Percentiles rank a stretch among this genome's conserved stretches.
phyloP scores from a whole-genome alignment of 768 basidiomycete species.

The Mycena polygramma region DNA sequence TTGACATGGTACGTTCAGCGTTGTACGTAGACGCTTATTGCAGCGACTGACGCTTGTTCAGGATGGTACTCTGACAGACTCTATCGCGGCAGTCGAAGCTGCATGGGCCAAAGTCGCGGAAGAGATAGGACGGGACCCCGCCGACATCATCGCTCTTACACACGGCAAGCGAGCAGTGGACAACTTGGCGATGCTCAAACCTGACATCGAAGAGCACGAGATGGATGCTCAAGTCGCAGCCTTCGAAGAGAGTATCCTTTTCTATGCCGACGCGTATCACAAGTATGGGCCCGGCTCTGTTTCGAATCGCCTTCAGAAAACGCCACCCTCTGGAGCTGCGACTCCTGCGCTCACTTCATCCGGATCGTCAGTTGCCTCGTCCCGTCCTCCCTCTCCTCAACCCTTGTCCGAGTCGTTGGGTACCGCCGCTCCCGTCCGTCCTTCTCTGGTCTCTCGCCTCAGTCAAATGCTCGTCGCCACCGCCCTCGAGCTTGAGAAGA shows the following conservation, averaged over 20 bases:
- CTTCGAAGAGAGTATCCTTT: slow-evolving; percentile 77
- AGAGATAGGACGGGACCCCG: slow-evolving; percentile 77
- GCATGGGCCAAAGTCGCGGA: slow-evolving; percentile 81
- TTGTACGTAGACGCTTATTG: too few species aligned
- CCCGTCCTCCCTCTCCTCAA: slow-evolving; percentile 24
- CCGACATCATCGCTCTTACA: slow-evolving; percentile 78
- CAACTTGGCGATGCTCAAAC: slow-evolving; percentile 75
- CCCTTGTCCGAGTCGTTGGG: slow-evolving; percentile 55
- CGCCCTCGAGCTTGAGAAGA: slow-evolving; percentile 43
- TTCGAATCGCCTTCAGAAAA: slow-evolving; percentile 29
- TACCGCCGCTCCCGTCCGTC: slow-evolving; percentile 53
- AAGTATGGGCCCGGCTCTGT: slow-evolving; percentile 56
- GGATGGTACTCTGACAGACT: slow-evolving; percentile 71
- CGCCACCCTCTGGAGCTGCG: slow-evolving; percentile 46
- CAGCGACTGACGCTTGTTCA: too few species aligned
- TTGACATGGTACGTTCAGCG: slow-evolving; percentile 69
- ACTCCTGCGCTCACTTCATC: slow-evolving; percentile 58
- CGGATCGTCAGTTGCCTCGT: slow-evolving; percentile 51
- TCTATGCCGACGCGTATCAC: slow-evolving; percentile 72
- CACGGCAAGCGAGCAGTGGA: slow-evolving; percentile 85
- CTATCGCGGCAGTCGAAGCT: slow-evolving; percentile 79
- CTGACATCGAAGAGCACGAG: slow-evolving; percentile 65
- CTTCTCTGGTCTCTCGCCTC: slow-evolving; percentile 60
- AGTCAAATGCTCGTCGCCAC: slow-evolving; percentile 52
- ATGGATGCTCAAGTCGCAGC: slow-evolving; percentile 70